phyloP scores from a whole-genome alignment of 2,329 filamentous ascomycete genomes.

The Camillea tinctor region DNA sequence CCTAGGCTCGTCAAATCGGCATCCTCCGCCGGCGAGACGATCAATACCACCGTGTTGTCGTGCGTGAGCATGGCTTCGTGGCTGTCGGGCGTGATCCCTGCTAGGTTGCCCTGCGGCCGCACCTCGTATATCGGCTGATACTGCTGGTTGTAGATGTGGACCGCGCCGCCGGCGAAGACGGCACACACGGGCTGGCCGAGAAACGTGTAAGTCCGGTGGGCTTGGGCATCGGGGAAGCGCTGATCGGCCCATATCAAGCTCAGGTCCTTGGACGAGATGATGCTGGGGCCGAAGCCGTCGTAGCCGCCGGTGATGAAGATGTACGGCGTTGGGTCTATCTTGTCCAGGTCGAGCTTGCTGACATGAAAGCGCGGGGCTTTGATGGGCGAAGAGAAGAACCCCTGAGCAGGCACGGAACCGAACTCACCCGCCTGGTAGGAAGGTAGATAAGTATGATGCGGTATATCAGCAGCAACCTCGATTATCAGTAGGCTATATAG shows the following conservation, averaged over 20 bases:
- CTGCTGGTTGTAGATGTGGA: constrained; percentile 13
- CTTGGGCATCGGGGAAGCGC: constrained; percentile 5
- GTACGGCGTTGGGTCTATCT: constrained; percentile 8
- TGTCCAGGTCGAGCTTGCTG: constrained; percentile 5
- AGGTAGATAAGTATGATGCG: constrained; percentile 2
- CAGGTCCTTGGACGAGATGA: constrained; percentile 14
- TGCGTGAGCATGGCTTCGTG: constrained; percentile 11
- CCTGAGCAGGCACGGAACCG: constrained; percentile 8
- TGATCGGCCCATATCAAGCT: constrained; percentile 15
- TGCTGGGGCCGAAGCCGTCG: constrained; percentile 12
- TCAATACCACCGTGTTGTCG: constrained; percentile 8
- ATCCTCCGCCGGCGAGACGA: not conserved
- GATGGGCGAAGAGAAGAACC: constrained; percentile 11
- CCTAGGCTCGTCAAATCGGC: constrained; percentile 6
- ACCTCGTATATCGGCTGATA: constrained; percentile 12
- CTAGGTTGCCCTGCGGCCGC: constrained; percentile 9
- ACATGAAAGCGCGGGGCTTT: constrained; percentile 11
- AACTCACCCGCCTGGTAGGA: constrained; percentile 8
- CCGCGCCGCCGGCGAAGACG: constrained; percentile 8
- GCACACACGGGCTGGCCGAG: constrained; percentile 8
- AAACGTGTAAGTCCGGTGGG: constrained; percentile 4
- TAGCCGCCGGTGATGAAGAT: constrained; percentile 16
- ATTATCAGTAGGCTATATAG: not conserved
- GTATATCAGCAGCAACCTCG: constrained; percentile 5
- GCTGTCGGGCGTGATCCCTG: not conserved